phyloP scores from a whole-genome alignment of 179 eudicot genomes.

The Gypsophila paniculata region DNA sequence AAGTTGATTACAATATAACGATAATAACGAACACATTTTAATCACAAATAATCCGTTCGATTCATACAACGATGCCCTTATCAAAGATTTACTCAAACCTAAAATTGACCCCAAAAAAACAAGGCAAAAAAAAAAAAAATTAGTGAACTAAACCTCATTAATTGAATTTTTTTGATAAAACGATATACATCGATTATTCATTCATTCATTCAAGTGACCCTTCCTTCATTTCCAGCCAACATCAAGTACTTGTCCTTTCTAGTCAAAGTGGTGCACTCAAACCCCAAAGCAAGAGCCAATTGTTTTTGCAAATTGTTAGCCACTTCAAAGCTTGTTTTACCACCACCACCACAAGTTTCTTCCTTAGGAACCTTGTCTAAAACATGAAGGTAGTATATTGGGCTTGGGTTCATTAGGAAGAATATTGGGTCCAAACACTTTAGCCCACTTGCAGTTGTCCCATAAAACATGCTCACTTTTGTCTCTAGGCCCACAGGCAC shows the following conservation, averaged over 20 bases:
- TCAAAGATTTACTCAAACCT: no score
- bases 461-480: constrained; percentile 74
- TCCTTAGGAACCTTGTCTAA: constrained; percentile 56
- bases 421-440: constrained; percentile 80
- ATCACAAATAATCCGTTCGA: no score
- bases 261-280: constrained; percentile 76
- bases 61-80: no score
- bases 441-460: constrained; percentile 84
- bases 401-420: constrained; percentile 85
- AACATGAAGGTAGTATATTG: constrained; percentile 46
- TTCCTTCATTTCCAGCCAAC: constrained; percentile 85
- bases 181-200: no score
- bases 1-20: no score
- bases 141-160: no score
- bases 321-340: constrained; percentile 67
- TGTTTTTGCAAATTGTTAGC: constrained; percentile 70
- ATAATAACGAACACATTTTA: no score
- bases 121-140: no score
- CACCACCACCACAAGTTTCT: constrained; percentile 55
- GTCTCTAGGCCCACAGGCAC: constrained; percentile 75
- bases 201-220: constrained; percentile 30
- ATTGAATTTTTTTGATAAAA: no score
- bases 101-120: no score
- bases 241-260: constrained; percentile 86
- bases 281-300: constrained; percentile 68